phyloP scores from a whole-genome alignment of 805 yeast species.

The Teunomyces gatunensis region DNA sequence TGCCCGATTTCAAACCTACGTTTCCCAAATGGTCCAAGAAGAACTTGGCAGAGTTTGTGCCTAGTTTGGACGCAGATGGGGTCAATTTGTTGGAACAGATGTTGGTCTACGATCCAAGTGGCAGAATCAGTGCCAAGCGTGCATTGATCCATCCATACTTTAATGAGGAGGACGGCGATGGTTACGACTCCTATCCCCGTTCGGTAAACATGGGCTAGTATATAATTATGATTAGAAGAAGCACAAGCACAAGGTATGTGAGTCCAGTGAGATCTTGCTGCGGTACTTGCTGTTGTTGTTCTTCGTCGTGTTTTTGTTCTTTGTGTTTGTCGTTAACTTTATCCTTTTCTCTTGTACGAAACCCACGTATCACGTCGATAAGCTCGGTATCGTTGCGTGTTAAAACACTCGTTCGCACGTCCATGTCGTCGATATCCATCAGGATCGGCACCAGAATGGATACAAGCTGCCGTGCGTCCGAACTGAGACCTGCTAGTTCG shows the following conservation, averaged over 20 bases:
- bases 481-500: conserved; percentile 8
- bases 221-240: background rate
- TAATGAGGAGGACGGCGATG: conserved; percentile 46
- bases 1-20: conserved; percentile 91
- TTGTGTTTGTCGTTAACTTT: background rate
- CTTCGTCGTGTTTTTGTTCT: background rate
- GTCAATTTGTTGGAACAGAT: conserved; percentile 76
- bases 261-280: too few relatives aligned
- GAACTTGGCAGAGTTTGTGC: conserved; percentile 67
- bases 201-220: conserved; percentile 40
- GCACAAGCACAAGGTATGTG: background rate
- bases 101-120: conserved; percentile 89
- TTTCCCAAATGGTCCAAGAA: conserved; percentile 88
- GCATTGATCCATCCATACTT: conserved; percentile 90
- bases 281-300: background rate
- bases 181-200: conserved; percentile 30
- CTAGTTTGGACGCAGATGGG: conserved; percentile 79
- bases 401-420: background rate
- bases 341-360: background rate
- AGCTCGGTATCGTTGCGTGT: background rate
- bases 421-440: too few relatives aligned
- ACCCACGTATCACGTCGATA: background rate
- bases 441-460: background rate
- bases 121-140: conserved; percentile 89
- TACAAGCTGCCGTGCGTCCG: background rate